phyloP scores from a whole-genome alignment of 2,329 filamentous ascomycete genomes.

The Curvularia sp. region DNA sequence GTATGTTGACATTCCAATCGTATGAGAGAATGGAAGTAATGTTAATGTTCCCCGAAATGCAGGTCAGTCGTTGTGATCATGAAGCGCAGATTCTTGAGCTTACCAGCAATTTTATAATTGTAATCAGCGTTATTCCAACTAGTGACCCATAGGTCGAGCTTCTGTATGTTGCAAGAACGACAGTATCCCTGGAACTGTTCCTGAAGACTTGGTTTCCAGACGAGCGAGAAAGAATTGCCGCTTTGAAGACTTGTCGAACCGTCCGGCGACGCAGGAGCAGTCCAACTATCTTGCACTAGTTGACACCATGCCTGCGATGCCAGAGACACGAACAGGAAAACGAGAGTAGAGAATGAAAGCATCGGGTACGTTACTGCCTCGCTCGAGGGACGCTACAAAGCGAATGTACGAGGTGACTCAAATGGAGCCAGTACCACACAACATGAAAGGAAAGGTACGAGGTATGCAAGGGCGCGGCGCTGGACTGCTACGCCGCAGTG shows the following conservation, averaged over 20 bases:
- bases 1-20: conserved; percentile 27
- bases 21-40: conserved; percentile 20
- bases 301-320: conserved; percentile 15
- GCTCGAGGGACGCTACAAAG: background rate
- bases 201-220: conserved; percentile 23
- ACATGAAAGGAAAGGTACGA: background rate
- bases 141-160: conserved; percentile 28
- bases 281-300: conserved; percentile 26
- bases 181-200: conserved; percentile 17
- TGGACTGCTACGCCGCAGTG: background rate
- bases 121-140: conserved; percentile 19
- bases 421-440: background rate
- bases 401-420: background rate
- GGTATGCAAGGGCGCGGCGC: background rate
- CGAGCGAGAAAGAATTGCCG: conserved; percentile 21
- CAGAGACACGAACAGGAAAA: background rate
- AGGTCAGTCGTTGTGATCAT: background rate
- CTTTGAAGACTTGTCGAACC: conserved; percentile 24
- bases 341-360: background rate
- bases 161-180: conserved; percentile 16
- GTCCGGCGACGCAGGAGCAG: conserved; percentile 26
- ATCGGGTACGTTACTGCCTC: background rate
- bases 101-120: conserved; percentile 23
- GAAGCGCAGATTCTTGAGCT: background rate
- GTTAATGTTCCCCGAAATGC: conserved; percentile 18